Conservation (phyloP, 257 asterid genomes). For the Capsicum rhomboideum region DNA sequence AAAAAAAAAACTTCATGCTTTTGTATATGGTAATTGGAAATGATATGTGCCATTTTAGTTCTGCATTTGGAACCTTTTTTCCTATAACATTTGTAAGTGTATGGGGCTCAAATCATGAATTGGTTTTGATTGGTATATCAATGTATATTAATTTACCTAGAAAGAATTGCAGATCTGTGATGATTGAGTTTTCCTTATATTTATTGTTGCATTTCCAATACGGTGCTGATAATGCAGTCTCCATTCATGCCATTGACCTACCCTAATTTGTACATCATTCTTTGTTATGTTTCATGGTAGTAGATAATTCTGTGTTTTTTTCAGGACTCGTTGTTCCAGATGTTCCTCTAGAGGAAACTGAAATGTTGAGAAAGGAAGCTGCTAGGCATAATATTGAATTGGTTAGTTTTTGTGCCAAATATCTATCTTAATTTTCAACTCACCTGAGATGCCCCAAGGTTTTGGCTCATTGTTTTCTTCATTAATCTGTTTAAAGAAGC, state of each 20-base stretch:
- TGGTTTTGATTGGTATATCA: background rate
- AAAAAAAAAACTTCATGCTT: no score
- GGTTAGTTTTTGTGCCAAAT: constrained; percentile 36
- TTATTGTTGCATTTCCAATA: background rate
- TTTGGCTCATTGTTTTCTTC: background rate
- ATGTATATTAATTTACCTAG: background rate
- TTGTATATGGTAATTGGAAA: background rate
- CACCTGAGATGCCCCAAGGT: background rate
- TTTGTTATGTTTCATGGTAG: background rate
- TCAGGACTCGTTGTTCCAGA: constrained; percentile 92
- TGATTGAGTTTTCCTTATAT: background rate
- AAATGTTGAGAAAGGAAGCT: constrained; percentile 76
- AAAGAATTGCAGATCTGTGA: background rate
- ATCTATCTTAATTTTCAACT: background rate
- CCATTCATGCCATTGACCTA: background rate
- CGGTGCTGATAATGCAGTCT: background rate
- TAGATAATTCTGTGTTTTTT: background rate
- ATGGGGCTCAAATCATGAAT: background rate
- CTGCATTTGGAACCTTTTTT: background rate
- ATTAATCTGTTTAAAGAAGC: background rate
- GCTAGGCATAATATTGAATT: constrained; percentile 52
- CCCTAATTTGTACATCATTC: background rate
- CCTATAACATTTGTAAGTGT: background rate
- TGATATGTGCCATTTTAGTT: background rate
- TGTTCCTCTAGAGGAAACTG: constrained; percentile 86